Percentiles rank a stretch among this genome's conserved stretches.
These are phyloP conservation scores for Chaetomiaceae sp. DNA, from an alignment of 2,329 filamentous ascomycete genomes.

Conservation along the genomic window DNA sequence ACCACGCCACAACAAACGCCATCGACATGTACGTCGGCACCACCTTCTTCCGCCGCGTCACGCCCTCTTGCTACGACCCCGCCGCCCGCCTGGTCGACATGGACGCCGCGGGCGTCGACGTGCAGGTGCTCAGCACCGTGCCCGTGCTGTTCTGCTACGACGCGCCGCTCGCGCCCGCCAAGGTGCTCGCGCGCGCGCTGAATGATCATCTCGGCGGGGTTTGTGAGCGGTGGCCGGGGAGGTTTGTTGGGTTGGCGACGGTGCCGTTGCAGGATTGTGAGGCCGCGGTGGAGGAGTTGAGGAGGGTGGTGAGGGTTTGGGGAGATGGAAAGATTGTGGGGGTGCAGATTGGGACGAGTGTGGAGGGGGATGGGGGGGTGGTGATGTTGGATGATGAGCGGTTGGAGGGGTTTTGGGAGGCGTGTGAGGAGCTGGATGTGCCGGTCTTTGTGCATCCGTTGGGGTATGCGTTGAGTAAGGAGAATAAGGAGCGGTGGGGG, in stretches of 20 bases:
- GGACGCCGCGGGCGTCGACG: conserved; percentile 33
- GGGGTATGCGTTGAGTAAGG: conserved; percentile 32
- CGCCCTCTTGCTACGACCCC: conserved; percentile 32
- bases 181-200: conserved; percentile 29
- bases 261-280: conserved; percentile 32
- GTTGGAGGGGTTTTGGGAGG: conserved; percentile 31
- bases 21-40: conserved; percentile 34
- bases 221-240: conserved; percentile 23
- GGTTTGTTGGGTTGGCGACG: conserved; percentile 33
- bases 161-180: conserved; percentile 28
- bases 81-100: conserved; percentile 29
- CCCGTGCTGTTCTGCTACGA: conserved; percentile 37
- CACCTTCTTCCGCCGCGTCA: conserved; percentile 33
- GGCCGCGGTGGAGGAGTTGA: conserved; percentile 29
- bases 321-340: conserved; percentile 31
- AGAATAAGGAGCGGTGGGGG: conserved; percentile 31
- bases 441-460: conserved; percentile 34
- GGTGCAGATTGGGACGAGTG: conserved; percentile 33
- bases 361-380: conserved; percentile 22
- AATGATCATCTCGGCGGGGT: conserved; percentile 32
- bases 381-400: conserved; percentile 30
- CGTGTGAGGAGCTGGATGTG: conserved; percentile 31
- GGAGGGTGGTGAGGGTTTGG: conserved; percentile 21
- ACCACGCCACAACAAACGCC: conserved; percentile 13
- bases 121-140: conserved; percentile 35